Evolutionary conservation across 2,329 filamentous ascomycete genomes (phyloP).

Genomic region (Emydomyces testavorans): DNA sequence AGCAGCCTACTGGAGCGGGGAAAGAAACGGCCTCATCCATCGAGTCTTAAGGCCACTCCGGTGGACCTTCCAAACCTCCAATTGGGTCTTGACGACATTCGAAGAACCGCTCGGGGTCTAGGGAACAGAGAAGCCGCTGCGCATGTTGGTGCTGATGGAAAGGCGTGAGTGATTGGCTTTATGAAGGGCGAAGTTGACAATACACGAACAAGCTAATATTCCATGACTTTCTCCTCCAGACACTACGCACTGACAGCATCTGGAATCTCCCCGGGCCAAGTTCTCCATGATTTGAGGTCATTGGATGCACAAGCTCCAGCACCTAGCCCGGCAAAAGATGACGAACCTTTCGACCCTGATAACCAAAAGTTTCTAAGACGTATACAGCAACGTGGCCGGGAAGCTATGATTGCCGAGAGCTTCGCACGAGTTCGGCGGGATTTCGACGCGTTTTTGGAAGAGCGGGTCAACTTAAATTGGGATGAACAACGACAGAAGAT

Average conservation of each 20-base stretch:
- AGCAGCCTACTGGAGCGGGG: constrained; percentile 53
- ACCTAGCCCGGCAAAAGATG: constrained; percentile 22
- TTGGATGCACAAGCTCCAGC: constrained; percentile 58
- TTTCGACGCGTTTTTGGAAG: constrained; percentile 87
- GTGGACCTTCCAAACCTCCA: constrained; percentile 81
- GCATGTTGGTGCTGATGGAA: constrained; percentile 36
- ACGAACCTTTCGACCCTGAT: constrained; percentile 42
- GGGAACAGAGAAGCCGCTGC: constrained; percentile 49
- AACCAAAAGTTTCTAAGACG: constrained; percentile 67
- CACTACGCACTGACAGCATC: constrained; percentile 91
- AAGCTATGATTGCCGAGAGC: constrained; percentile 86
- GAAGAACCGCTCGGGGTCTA: constrained; percentile 62
- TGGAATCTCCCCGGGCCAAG: constrained; percentile 75
- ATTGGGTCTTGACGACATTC: constrained; percentile 80
- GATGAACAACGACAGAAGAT: constrained; percentile 85
- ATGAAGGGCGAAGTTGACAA: neutral
- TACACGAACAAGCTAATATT: neutral
- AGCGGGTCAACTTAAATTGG: constrained; percentile 92
- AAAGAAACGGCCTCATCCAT: constrained; percentile 56
- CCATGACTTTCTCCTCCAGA: constrained; percentile 33
- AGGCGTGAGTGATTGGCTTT: constrained; percentile 38
- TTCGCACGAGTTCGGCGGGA: constrained; percentile 78
- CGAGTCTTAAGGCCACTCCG: constrained; percentile 39
- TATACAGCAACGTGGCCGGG: constrained; percentile 77
- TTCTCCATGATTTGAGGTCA: constrained; percentile 73